Evolutionary conservation across 345 rosid species (phyloP).

Genomic region (Ceriops decandra): DNA sequence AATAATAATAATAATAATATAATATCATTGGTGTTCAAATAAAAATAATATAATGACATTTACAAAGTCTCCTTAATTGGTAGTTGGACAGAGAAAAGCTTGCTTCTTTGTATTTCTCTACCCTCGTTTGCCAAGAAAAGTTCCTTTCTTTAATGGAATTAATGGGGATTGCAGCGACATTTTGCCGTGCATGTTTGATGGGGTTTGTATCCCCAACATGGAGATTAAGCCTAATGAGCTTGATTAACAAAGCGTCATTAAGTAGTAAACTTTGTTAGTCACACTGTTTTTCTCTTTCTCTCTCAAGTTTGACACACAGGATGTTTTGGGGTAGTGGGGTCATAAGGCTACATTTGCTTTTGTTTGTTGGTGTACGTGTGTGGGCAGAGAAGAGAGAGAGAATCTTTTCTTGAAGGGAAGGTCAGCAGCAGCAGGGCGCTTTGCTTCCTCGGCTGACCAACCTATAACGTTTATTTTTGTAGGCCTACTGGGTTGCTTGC

Average conservation of each 20-base stretch:
- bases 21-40: too few species aligned
- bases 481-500: slow-evolving; percentile 48
- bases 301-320: slow-evolving; percentile 1
- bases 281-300: too few species aligned
- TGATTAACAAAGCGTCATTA: neutral
- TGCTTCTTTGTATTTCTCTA: too few species aligned
- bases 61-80: too few species aligned
- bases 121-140: too few species aligned
- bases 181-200: neutral
- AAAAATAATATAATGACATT: too few species aligned
- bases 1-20: too few species aligned
- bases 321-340: slow-evolving; percentile 23
- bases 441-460: slow-evolving; percentile 52
- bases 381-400: slow-evolving; percentile 2
- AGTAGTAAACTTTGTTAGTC: neutral
- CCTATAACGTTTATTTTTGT: slow-evolving; percentile 31
- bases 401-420: slow-evolving; percentile 8
- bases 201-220: neutral
- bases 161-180: too few species aligned
- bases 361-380: slow-evolving; percentile 4
- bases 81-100: too few species aligned
- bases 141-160: too few species aligned
- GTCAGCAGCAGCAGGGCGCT: slow-evolving; percentile 7
- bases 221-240: neutral
- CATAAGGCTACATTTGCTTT: neutral